Conservation (phyloP, 306 rosid species). For the Begonia peltatifolia region DNA sequence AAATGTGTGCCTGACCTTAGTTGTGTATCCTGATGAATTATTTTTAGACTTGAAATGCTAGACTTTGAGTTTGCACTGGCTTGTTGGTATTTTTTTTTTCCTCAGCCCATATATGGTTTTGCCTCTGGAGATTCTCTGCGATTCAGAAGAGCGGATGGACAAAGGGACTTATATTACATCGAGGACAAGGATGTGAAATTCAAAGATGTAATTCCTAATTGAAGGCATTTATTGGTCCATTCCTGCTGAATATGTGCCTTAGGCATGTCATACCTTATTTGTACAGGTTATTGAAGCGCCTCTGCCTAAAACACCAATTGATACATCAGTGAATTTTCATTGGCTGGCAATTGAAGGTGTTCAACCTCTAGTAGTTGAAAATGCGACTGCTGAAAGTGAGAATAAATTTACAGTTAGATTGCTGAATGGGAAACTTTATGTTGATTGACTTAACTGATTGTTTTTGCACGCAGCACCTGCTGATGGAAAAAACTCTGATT, state of each 20-base stretch:
- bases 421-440: background rate
- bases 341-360: slow-evolving; percentile 98
- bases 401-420: slow-evolving; percentile 9
- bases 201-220: slow-evolving; percentile 55
- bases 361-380: slow-evolving; percentile 81
- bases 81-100: slow-evolving; percentile 18
- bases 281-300: slow-evolving; percentile 59
- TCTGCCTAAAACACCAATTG: slow-evolving; percentile 63
- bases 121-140: slow-evolving; percentile 54
- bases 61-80: slow-evolving; percentile 7
- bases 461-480: slow-evolving; percentile 32
- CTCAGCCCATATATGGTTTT: slow-evolving; percentile 77
- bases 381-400: slow-evolving; percentile 54
- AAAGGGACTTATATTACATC: slow-evolving; percentile 76
- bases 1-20: background rate
- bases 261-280: slow-evolving; percentile 9
- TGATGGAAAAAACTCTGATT: slow-evolving; percentile 50
- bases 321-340: slow-evolving; percentile 52
- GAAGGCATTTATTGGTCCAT: slow-evolving; percentile 13
- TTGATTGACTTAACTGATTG: slow-evolving; percentile 10
- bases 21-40: background rate
- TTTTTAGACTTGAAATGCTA: too few species aligned
- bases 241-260: slow-evolving; percentile 6
- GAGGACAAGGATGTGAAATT: slow-evolving; percentile 88
- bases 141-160: slow-evolving; percentile 78